Percentiles rank a stretch among this genome's conserved stretches.
Evolutionary conservation across 176 grass and related monocot species (phyloP).

Genomic region (Musa beccarii): DNA sequence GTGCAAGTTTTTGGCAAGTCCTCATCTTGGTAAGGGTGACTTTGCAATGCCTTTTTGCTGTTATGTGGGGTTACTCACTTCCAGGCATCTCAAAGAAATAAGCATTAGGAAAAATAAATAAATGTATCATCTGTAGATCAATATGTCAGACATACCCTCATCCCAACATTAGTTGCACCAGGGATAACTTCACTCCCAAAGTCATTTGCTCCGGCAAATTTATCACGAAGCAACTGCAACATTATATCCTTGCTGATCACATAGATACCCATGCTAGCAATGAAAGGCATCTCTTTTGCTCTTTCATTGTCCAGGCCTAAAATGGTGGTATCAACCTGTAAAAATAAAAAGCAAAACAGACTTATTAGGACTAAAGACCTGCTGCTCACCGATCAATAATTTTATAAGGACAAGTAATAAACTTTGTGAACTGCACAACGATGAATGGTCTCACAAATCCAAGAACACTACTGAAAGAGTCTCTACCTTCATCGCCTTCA

Average conservation of each 20-base stretch:
- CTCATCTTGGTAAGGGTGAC: neutral
- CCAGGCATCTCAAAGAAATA: neutral
- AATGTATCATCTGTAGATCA: neutral
- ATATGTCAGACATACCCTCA: conserved; percentile 51
- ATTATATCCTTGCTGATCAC: conserved; percentile 93
- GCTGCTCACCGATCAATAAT: neutral
- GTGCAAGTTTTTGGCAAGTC: neutral
- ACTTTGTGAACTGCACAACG: neutral
- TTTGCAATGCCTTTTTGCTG: neutral
- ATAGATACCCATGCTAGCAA: conserved; percentile 99
- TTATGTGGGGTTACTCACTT: neutral
- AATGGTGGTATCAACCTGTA: conserved; percentile 24
- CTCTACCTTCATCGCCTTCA: conserved; percentile 85
- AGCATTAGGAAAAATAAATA: neutral
- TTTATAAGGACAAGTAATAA: neutral
- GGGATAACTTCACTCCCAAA: conserved; percentile 99
- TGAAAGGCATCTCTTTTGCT: conserved; percentile 33
- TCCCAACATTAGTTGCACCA: conserved; percentile 75
- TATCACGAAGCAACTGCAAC: conserved; percentile 71
- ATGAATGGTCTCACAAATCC: neutral
- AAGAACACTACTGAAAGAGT: conserved; percentile 6
- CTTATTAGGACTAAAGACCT: neutral
- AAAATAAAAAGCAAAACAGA: neutral
- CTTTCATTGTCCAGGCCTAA: conserved; percentile 20
- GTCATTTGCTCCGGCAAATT: conserved; percentile 83